These are phyloP conservation scores for Starmerella sirachaensis DNA, from an alignment of 805 yeast species.

Conservation along the genomic window DNA sequence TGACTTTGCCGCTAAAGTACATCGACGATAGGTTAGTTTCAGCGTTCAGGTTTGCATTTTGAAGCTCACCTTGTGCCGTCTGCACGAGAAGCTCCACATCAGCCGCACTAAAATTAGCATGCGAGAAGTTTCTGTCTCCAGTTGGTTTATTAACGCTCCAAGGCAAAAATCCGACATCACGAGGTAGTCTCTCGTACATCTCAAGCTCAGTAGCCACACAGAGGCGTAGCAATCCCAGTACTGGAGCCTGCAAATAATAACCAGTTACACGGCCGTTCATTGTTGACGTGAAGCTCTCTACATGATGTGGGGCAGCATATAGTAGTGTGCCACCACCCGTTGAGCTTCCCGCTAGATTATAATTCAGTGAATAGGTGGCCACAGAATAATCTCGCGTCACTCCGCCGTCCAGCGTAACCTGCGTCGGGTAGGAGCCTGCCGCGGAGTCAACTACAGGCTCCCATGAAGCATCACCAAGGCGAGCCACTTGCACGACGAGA, in stretches of 20 bases:
- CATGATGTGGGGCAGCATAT: slow-evolving; percentile 63
- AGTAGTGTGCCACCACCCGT: slow-evolving; percentile 35
- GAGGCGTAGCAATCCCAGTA: slow-evolving; percentile 34
- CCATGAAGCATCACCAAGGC: slow-evolving; percentile 30
- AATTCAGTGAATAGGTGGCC: slow-evolving; percentile 40
- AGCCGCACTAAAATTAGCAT: slow-evolving; percentile 32
- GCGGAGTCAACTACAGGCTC: slow-evolving; percentile 44
- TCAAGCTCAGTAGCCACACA: slow-evolving; percentile 27
- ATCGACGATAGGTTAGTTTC: slow-evolving; percentile 64
- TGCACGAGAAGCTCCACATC: slow-evolving; percentile 33
- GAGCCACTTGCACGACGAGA: slow-evolving; percentile 24
- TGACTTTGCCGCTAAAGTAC: slow-evolving; percentile 80
- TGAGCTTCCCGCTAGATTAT: slow-evolving; percentile 42
- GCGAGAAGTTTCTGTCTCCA: slow-evolving; percentile 28
- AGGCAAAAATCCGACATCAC: slow-evolving; percentile 42
- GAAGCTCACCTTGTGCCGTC: slow-evolving; percentile 41
- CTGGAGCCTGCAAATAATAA: slow-evolving; percentile 37
- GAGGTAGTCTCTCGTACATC: slow-evolving; percentile 33
- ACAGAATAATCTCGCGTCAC: slow-evolving; percentile 28
- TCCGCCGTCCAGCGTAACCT: slow-evolving; percentile 39
- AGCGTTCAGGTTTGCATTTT: slow-evolving; percentile 38
- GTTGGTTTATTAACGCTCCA: slow-evolving; percentile 34
- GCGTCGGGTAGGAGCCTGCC: slow-evolving; percentile 56
- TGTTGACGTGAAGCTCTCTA: slow-evolving; percentile 32
- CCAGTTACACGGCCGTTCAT: slow-evolving; percentile 28